Percentiles rank a stretch among this genome's conserved stretches.
Conservation (phyloP, 495 filamentous ascomycete species). For the Trichoderma erinaceum region DNA sequence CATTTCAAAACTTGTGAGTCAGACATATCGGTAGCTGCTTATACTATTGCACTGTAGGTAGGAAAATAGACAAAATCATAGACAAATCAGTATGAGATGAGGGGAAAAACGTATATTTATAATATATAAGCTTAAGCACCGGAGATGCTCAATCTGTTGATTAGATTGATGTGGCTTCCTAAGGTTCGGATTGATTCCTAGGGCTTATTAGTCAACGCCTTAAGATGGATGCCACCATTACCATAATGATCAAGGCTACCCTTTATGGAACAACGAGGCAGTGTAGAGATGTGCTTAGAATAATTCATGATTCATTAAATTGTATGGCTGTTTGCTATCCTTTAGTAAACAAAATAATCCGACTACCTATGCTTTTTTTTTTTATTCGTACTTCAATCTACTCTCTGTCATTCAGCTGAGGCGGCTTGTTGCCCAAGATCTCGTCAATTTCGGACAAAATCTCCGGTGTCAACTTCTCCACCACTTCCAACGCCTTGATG, state of each 20-base stretch:
- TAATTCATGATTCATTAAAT: too few relatives aligned
- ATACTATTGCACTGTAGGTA: background rate
- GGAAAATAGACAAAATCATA: too few relatives aligned
- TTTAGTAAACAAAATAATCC: too few relatives aligned
- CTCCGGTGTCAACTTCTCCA: slow-evolving; percentile 59
- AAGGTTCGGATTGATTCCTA: background rate
- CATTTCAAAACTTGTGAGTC: slow-evolving; percentile 6
- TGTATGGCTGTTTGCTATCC: too few relatives aligned
- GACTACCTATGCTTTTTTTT: background rate
- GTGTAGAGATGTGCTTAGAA: too few relatives aligned
- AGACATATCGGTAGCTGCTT: background rate
- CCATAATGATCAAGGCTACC: too few relatives aligned
- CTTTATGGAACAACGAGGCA: too few relatives aligned
- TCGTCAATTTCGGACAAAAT: slow-evolving; percentile 65
- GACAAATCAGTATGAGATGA: background rate
- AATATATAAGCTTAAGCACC: background rate
- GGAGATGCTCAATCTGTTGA: slow-evolving; percentile 1
- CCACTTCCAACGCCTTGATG: slow-evolving; percentile 53
- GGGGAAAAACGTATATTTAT: background rate
- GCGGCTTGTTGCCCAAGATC: slow-evolving; percentile 59
- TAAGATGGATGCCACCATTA: too few relatives aligned
- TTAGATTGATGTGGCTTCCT: background rate
- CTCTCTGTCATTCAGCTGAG: slow-evolving; percentile 31
- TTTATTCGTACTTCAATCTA: slow-evolving; percentile 13
- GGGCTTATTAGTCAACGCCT: background rate